Evolutionary conservation across 2,329 filamentous ascomycete species (phyloP), one percentile per base, ranked within the genome.

Genomic region (Pseudogymnoascus destructans): DNA sequence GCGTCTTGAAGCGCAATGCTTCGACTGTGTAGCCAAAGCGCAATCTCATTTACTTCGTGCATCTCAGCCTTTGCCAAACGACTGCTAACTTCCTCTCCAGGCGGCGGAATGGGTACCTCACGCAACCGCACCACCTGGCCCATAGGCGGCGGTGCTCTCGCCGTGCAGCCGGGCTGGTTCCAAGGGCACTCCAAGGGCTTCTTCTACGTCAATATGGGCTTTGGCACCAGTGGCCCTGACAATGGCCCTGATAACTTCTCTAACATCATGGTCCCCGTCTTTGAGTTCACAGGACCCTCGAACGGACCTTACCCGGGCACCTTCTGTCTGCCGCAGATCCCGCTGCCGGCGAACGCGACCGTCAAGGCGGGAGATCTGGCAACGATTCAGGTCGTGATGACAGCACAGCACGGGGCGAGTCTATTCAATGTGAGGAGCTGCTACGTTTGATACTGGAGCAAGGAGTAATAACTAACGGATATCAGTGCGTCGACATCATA

Each of bases 131-230:
- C 93, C 11, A 88, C 86, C 74, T 97, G 93, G 93, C 91, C 93
- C 13, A 79, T 89, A 55, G 81, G 74, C 27, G 93, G 93, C 64
- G 93, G 93, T 62, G 89, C 90, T n/a, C 68, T 98, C 61, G 80
- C 89, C 55, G 79, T 96, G 66, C 92, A 97, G 69, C 93, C 93
- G 0, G 93, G 92, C 67, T 97, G 93, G 93, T 96, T 96, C 76
- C 83, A 85, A 60, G 93, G 93, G 63, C 93, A 97, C 71, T 71
- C 80, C 33, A 85, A 82, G 5, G 92, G 90, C 15, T 81, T 89
- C 66, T 79, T 95, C 69, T 95, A 95, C 74, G 76, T 97, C 73
- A 97, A 97, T 75, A 78, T 97, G 58, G 93, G 93, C 64, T 82
- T 91, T 63, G 89, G 88, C 63, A 89, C 79, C 32, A 77, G 79